Evolutionary conservation across 2,329 filamentous ascomycete species (phyloP).

Genomic region (Fusarium newnesense): DNA sequence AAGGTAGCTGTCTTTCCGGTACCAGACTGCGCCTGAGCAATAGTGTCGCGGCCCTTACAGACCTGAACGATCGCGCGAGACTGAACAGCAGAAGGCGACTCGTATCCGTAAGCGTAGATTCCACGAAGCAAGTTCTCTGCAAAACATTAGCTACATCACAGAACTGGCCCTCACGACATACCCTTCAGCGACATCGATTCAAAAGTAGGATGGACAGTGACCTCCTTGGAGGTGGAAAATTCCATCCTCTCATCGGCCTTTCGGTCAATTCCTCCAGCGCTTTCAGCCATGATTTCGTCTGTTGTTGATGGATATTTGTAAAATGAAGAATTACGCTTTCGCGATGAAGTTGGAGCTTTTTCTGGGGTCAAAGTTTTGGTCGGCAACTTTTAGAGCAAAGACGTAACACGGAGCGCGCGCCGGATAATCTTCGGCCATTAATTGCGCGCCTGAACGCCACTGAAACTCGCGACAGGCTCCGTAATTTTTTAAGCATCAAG

Average conservation of each 20-base stretch:
- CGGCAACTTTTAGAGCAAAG: slow-evolving; percentile 25
- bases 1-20: slow-evolving; percentile 98
- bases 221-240: slow-evolving; percentile 98
- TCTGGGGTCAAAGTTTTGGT: slow-evolving; percentile 45
- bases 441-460: slow-evolving; percentile 37
- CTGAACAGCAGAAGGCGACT: slow-evolving; percentile 97
- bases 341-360: slow-evolving; percentile 22
- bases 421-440: slow-evolving; percentile 47
- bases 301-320: slow-evolving; percentile 1
- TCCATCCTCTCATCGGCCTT: slow-evolving; percentile 97
- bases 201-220: slow-evolving; percentile 92
- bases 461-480: slow-evolving; percentile 43
- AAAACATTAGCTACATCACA: slow-evolving; percentile 20
- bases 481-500: slow-evolving; percentile 42
- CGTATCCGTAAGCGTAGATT: slow-evolving; percentile 98
- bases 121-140: slow-evolving; percentile 92
- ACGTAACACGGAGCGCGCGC: slow-evolving; percentile 18
- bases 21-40: slow-evolving; percentile 96
- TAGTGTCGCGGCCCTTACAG: slow-evolving; percentile 98
- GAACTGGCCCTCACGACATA: slow-evolving; percentile 45
- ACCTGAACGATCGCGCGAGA: slow-evolving; percentile 98
- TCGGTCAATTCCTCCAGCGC: slow-evolving; percentile 79
- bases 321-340: slow-evolving; percentile 11
- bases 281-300: slow-evolving; percentile 81
- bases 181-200: slow-evolving; percentile 96